Conservation (phyloP, 73 alveolate species). For the Paramecium sexaurelia region DNA sequence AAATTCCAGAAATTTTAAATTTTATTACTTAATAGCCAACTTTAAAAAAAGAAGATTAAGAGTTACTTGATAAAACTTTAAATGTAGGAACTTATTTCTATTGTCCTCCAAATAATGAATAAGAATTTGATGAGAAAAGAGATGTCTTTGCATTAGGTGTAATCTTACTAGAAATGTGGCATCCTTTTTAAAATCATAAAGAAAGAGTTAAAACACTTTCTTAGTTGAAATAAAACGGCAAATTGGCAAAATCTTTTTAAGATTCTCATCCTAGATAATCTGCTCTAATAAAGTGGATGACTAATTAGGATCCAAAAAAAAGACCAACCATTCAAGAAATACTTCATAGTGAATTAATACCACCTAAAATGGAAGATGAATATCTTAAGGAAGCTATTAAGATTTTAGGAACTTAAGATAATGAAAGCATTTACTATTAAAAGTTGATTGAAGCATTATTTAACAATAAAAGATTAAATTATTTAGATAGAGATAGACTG, state of each 20-base stretch:
- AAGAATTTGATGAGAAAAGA: conserved; percentile 56
- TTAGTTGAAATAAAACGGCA: neutral
- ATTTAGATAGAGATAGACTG: conserved; percentile 17
- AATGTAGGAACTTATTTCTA: conserved; percentile 69
- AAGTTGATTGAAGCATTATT: conserved; percentile 23
- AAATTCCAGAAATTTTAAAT: conserved; percentile 51
- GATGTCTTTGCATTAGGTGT: conserved; percentile 65
- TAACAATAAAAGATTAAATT: neutral
- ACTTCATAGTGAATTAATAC: conserved; percentile 2
- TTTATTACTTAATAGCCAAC: conserved; percentile 22
- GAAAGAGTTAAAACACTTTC: conserved; percentile 52
- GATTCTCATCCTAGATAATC: conserved; percentile 54
- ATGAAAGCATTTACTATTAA: neutral
- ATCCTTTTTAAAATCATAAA: conserved; percentile 38
- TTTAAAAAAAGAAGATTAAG: conserved; percentile 43
- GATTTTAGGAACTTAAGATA: neutral
- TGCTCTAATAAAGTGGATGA: conserved; percentile 61
- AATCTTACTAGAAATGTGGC: conserved; percentile 69
- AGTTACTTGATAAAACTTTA: conserved; percentile 50
- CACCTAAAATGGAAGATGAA: conserved; percentile 52
- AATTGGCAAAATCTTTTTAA: conserved; percentile 52
- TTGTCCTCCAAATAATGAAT: conserved; percentile 59
- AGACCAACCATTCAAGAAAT: conserved; percentile 42
- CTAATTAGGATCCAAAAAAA: neutral
- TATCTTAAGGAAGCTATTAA: conserved; percentile 36